These are phyloP conservation scores for Anacardium occidentale DNA, from an alignment of 345 rosid genomes.

Conservation along the genomic window DNA sequence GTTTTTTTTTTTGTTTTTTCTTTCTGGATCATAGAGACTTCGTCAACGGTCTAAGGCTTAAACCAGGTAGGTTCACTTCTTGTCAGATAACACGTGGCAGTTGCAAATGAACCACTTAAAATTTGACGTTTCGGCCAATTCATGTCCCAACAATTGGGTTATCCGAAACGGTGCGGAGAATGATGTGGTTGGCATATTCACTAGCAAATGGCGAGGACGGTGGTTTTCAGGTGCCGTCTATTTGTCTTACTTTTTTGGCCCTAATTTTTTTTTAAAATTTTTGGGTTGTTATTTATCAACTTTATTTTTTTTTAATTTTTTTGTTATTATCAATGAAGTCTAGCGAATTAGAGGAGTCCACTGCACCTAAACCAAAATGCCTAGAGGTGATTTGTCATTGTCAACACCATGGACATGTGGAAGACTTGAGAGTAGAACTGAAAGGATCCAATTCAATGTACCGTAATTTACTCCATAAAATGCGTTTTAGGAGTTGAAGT, in stretches of 20 bases:
- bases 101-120: background rate
- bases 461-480: too few species aligned
- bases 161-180: background rate
- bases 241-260: background rate
- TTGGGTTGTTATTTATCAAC: too few species aligned
- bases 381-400: too few species aligned
- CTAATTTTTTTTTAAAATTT: too few species aligned
- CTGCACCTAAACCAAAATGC: too few species aligned
- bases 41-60: conserved; percentile 4
- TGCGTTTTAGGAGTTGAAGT: background rate
- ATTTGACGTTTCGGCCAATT: background rate
- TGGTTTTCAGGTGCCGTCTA: background rate
- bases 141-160: background rate
- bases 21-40: too few species aligned
- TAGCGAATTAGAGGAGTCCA: too few species aligned
- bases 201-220: background rate
- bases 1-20: conserved; percentile 18
- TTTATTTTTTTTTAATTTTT: too few species aligned
- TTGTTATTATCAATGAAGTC: too few species aligned
- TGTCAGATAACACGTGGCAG: background rate
- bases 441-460: too few species aligned
- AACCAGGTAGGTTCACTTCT: background rate
- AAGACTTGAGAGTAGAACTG: too few species aligned
- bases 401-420: too few species aligned
- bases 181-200: background rate